Evolutionary conservation across 768 basidiomycete species (phyloP).

Genomic region (Tricholoma saponaceum): DNA sequence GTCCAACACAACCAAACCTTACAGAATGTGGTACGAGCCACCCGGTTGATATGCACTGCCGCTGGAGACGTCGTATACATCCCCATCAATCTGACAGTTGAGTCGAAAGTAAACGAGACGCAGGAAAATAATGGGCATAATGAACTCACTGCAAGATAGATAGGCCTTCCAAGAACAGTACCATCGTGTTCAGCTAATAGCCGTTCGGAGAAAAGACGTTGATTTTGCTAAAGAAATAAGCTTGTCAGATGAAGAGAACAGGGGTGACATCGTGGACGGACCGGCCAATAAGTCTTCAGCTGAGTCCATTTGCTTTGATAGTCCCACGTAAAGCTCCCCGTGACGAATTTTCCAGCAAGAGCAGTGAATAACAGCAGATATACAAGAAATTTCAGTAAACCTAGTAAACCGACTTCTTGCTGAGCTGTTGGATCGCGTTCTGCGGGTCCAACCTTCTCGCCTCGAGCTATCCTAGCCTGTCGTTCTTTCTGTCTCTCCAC

Average conservation of each 20-base stretch:
- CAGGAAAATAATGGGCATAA: slow-evolving; percentile 3
- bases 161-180: slow-evolving; percentile 51
- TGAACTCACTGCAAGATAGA: slow-evolving; percentile 76
- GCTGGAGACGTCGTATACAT: slow-evolving; percentile 89
- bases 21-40: slow-evolving; percentile 78
- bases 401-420: slow-evolving; percentile 59
- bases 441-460: slow-evolving; percentile 69
- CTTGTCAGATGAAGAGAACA: background rate
- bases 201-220: slow-evolving; percentile 72
- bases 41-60: slow-evolving; percentile 84
- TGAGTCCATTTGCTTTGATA: slow-evolving; percentile 61
- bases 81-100: slow-evolving; percentile 72
- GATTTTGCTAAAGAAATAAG: slow-evolving; percentile 38
- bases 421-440: slow-evolving; percentile 71
- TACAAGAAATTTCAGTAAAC: slow-evolving; percentile 66
- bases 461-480: slow-evolving; percentile 67
- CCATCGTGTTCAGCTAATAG: slow-evolving; percentile 72
- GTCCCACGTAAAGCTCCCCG: slow-evolving; percentile 86
- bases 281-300: slow-evolving; percentile 62
- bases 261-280: slow-evolving; percentile 23
- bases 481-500: slow-evolving; percentile 66
- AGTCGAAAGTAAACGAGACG: slow-evolving; percentile 5
- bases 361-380: slow-evolving; percentile 48
- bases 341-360: slow-evolving; percentile 78
- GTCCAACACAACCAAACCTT: slow-evolving; percentile 20